A percentile compares a stretch with the other conserved stretches of the same genome.
Evolutionary conservation across 805 yeast species (phyloP).

Genomic region (Hanseniaspora guilliermondii): DNA sequence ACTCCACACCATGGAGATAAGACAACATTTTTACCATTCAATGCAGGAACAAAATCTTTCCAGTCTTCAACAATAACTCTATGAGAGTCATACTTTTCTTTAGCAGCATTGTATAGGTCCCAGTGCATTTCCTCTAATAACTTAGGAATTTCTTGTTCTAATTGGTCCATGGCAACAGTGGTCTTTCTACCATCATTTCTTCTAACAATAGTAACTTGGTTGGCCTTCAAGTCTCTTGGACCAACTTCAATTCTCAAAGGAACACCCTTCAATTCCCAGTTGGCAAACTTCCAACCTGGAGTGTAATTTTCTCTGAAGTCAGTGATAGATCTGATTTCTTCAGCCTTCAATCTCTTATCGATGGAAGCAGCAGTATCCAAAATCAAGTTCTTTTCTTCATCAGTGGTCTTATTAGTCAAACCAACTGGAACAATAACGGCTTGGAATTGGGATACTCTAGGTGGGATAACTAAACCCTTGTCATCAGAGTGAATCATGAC

Average conservation of each 20-base stretch:
- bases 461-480: slow-evolving; percentile 96
- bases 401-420: slow-evolving; percentile 71
- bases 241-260: slow-evolving; percentile 93
- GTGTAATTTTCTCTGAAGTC: slow-evolving; percentile 91
- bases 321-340: slow-evolving; percentile 63
- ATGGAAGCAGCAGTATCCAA: slow-evolving; percentile 57
- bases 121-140: slow-evolving; percentile 71
- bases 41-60: slow-evolving; percentile 84
- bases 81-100: slow-evolving; percentile 70
- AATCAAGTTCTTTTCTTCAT: slow-evolving; percentile 60
- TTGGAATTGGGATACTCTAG: slow-evolving; percentile 88
- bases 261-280: slow-evolving; percentile 91
- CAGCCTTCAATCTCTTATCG: slow-evolving; percentile 45
- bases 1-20: slow-evolving; percentile 97
- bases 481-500: slow-evolving; percentile 97
- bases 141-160: slow-evolving; percentile 57
- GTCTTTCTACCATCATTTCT: slow-evolving; percentile 78
- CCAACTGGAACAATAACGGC: slow-evolving; percentile 93
- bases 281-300: slow-evolving; percentile 98
- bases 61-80: slow-evolving; percentile 70
- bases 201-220: slow-evolving; percentile 77
- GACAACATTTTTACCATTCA: slow-evolving; percentile 82
- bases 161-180: slow-evolving; percentile 43
- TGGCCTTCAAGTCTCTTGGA: slow-evolving; percentile 79
- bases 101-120: slow-evolving; percentile 65